Evolutionary conservation across 1,284 basidiomycete species (phyloP).

Genomic region (Ganoderma meredithae): DNA sequence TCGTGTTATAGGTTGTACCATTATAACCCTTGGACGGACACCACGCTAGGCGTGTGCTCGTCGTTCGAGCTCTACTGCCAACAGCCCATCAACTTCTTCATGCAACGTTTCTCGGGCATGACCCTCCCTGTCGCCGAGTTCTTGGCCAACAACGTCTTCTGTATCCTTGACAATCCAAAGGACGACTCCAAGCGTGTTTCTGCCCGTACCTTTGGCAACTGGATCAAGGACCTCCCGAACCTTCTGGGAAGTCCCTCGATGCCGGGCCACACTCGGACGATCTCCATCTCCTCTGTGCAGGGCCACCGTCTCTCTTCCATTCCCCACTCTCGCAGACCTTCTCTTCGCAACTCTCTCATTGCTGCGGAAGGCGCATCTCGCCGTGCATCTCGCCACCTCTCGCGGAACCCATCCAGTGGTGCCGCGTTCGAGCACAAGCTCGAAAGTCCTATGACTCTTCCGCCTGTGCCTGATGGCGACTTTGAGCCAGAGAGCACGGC

Average conservation of each 20-base stretch:
- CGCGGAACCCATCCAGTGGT: constrained; percentile 65
- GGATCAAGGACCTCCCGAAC: constrained; percentile 84
- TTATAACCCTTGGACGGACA: constrained; percentile 98
- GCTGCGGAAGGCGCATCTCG: constrained; percentile 50
- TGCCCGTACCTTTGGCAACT: constrained; percentile 86
- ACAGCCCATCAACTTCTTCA: constrained; percentile 87
- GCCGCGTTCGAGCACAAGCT: constrained; percentile 56
- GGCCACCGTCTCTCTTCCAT: constrained; percentile 69
- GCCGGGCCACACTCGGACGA: constrained; percentile 53
- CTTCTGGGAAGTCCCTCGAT: constrained; percentile 53
- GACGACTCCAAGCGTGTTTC: constrained; percentile 70
- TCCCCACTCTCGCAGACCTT: constrained; percentile 73
- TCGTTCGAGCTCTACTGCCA: constrained; percentile 88
- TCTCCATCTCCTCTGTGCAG: constrained; percentile 61
- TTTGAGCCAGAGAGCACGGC: constrained; percentile 51
- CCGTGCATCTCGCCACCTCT: constrained; percentile 62
- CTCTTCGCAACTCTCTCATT: constrained; percentile 61
- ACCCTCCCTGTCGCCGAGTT: constrained; percentile 87
- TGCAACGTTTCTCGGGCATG: constrained; percentile 93
- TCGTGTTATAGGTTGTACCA: constrained; percentile 83
- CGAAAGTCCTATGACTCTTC: constrained; percentile 30
- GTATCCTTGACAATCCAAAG: constrained; percentile 70
- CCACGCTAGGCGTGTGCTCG: constrained; percentile 75
- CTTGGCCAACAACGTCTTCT: constrained; percentile 88
- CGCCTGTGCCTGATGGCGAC: constrained; percentile 52